Conservation (phyloP, 169 alveolate species). For the Cryptosporidium meleagridis region DNA sequence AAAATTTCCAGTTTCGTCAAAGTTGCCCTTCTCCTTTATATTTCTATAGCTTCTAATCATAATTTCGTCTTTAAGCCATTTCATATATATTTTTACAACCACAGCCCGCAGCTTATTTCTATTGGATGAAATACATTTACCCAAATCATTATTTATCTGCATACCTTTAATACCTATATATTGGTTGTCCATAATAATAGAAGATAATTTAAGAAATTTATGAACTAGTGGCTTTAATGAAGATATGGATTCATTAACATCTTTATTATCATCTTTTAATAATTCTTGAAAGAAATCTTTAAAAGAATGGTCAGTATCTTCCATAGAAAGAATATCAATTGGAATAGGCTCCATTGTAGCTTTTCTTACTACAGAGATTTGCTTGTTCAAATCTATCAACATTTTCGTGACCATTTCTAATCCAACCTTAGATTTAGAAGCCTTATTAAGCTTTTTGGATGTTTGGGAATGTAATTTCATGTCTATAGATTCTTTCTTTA, state of each 20-base stretch:
- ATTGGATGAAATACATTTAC: constrained; percentile 21
- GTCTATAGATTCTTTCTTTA: not conserved
- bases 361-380: constrained; percentile 15
- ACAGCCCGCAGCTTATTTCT: constrained; percentile 13
- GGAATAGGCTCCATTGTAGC: constrained; percentile 36
- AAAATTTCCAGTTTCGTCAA: not conserved
- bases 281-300: not conserved
- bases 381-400: constrained; percentile 22
- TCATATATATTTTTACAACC: constrained; percentile 6
- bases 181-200: constrained; percentile 29
- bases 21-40: constrained; percentile 25
- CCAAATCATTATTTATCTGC: not conserved
- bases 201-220: constrained; percentile 5
- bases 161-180: not conserved
- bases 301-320: not conserved
- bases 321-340: not conserved
- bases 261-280: not conserved
- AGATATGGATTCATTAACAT: not conserved
- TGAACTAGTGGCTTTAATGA: not conserved
- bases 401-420: constrained; percentile 1
- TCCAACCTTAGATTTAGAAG: not conserved
- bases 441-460: not conserved
- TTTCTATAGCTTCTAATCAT: constrained; percentile 29
- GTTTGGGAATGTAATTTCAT: not conserved
- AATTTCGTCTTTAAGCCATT: constrained; percentile 64